phyloP scores from a whole-genome alignment of 768 basidiomycete genomes.

The Mycena latifolia region DNA sequence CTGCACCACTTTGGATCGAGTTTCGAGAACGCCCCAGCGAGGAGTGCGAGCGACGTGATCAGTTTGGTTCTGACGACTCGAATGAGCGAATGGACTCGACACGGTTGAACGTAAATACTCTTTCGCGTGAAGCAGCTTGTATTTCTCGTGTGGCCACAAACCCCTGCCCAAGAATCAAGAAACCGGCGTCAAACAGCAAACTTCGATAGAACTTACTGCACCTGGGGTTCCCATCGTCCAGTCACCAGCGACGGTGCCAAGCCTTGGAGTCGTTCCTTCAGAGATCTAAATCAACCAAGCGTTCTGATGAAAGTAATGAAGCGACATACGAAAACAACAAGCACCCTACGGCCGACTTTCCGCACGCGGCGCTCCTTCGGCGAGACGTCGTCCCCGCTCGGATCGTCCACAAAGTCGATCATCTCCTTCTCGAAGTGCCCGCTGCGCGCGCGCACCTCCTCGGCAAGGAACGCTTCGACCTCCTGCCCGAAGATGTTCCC shows the following conservation, averaged over 20 bases:
- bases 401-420: constrained; percentile 38
- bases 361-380: constrained; percentile 55
- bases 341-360: constrained; percentile 48
- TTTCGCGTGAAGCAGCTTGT: constrained; percentile 46
- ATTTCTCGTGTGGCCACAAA: constrained; percentile 55
- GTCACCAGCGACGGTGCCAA: constrained; percentile 53
- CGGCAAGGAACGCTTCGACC: constrained; percentile 59
- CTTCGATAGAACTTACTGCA: constrained; percentile 46
- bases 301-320: neutral
- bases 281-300: neutral
- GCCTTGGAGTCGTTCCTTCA: constrained; percentile 52
- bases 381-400: constrained; percentile 41
- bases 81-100: neutral
- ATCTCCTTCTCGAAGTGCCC: constrained; percentile 49
- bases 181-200: neutral
- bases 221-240: constrained; percentile 56
- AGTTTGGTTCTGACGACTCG: constrained; percentile 41
- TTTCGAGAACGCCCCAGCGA: constrained; percentile 54
- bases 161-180: constrained; percentile 43
- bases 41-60: constrained; percentile 49
- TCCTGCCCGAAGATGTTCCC: constrained; percentile 54
- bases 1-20: constrained; percentile 59
- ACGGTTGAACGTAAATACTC: constrained; percentile 41
- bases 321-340: constrained; percentile 48
- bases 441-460: constrained; percentile 50